phyloP scores from a whole-genome alignment of 1,284 basidiomycete species.

The Ustilago loliicola region DNA sequence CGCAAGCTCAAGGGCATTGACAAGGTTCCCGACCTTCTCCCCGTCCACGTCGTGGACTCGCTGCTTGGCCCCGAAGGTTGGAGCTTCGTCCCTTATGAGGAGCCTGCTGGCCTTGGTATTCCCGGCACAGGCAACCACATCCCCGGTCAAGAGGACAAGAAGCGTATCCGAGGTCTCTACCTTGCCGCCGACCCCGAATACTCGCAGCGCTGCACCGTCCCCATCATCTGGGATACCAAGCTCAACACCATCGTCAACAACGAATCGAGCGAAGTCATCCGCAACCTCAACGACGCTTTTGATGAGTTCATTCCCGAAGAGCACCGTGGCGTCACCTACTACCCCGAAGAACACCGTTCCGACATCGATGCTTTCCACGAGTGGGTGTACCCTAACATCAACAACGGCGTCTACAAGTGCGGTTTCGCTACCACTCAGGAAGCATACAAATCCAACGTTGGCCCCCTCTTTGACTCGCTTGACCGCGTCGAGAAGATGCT shows the following conservation, averaged over 20 bases:
- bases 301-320: constrained; percentile 64
- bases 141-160: constrained; percentile 71
- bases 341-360: constrained; percentile 77
- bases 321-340: constrained; percentile 71
- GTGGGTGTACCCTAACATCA: constrained; percentile 77
- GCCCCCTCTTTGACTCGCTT: constrained; percentile 78
- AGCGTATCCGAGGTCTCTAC: constrained; percentile 89
- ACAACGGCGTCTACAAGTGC: constrained; percentile 80
- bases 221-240: constrained; percentile 96
- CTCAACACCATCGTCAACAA: constrained; percentile 88
- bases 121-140: constrained; percentile 62
- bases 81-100: constrained; percentile 78
- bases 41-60: constrained; percentile 78
- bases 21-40: constrained; percentile 79
- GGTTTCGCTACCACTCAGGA: constrained; percentile 87
- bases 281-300: constrained; percentile 80
- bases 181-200: constrained; percentile 78
- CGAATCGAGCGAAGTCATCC: constrained; percentile 76
- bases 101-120: constrained; percentile 44
- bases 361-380: constrained; percentile 90
- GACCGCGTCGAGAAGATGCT: constrained; percentile 86
- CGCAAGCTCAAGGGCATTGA: constrained; percentile 93
- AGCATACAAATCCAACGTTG: constrained; percentile 84
- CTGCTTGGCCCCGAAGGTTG: constrained; percentile 86
- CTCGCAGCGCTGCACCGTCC: constrained; percentile 72